These are phyloP conservation scores for Catenaria anguillulae DNA, from an alignment of 371 early-diverging fungal species.

Conservation along the genomic window DNA sequence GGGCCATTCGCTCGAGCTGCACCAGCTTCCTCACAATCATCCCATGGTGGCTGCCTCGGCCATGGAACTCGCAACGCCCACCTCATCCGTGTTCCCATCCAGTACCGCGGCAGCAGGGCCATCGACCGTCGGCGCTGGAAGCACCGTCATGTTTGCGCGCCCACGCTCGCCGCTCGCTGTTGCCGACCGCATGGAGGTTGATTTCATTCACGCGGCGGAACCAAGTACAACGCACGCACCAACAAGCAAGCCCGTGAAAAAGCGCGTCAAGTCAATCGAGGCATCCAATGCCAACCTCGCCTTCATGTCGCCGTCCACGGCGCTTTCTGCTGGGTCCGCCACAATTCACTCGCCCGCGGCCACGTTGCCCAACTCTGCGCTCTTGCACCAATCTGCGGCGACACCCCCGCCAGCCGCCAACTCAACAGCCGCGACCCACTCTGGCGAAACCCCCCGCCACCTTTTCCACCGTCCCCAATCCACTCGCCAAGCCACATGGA, in stretches of 20 bases:
- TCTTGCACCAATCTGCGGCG: neutral
- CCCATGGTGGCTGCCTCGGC: neutral
- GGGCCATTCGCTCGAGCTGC: no score
- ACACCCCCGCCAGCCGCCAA: no score
- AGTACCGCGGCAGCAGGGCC: no score
- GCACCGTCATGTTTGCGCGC: no score
- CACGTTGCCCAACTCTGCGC: neutral
- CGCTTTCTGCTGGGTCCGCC: neutral
- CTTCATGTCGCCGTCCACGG: neutral
- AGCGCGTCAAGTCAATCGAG: slow-evolving; percentile 1
- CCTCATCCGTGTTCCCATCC: neutral
- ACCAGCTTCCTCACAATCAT: no score
- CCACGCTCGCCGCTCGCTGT: no score
- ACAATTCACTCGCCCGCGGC: neutral
- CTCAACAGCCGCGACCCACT: no score
- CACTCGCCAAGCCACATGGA: neutral
- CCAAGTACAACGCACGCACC: neutral
- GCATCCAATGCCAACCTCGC: neutral
- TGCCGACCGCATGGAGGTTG: neutral
- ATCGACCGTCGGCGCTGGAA: no score
- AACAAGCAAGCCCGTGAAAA: neutral
- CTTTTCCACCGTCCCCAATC: neutral
- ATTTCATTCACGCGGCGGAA: neutral
- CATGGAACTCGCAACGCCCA: neutral
- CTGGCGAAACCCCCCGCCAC: no score